Percentiles rank a stretch among this genome's conserved stretches.
Evolutionary conservation across 495 filamentous ascomycete species (phyloP).

Genomic region (Pseudomonodictys pantanalensis): DNA sequence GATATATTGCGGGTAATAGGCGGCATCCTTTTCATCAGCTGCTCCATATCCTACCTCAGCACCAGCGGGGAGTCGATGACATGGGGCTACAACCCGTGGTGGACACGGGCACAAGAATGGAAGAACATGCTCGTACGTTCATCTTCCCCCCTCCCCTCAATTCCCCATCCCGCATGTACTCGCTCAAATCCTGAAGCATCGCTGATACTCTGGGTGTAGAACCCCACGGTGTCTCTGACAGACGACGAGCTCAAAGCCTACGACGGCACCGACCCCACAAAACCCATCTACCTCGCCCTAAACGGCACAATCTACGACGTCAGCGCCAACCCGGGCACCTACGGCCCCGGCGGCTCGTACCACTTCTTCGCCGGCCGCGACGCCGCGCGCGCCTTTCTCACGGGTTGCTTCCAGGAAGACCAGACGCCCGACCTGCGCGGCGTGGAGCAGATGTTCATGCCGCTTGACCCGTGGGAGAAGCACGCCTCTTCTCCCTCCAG

Average conservation of each 20-base stretch:
- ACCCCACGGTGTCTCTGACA: constrained; percentile 61
- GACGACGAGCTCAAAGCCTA: constrained; percentile 67
- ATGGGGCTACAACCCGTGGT: constrained; percentile 71
- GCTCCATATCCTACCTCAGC: constrained; percentile 74
- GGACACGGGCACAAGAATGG: constrained; percentile 49
- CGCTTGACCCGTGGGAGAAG: constrained; percentile 55
- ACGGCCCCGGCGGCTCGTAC: constrained; percentile 89
- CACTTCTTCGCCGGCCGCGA: constrained; percentile 83
- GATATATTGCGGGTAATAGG: constrained; percentile 75
- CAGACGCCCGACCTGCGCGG: constrained; percentile 77
- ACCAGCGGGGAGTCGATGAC: constrained; percentile 60
- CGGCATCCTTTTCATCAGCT: constrained; percentile 65
- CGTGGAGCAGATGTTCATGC: constrained; percentile 85
- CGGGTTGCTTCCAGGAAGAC: constrained; percentile 90
- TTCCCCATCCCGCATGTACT: not conserved
- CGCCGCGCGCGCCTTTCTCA: constrained; percentile 88
- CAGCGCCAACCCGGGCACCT: constrained; percentile 64
- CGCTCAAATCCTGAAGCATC: not conserved
- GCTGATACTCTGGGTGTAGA: constrained; percentile 40
- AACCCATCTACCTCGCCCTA: constrained; percentile 86
- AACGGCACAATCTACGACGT: constrained; percentile 97
- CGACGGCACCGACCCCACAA: constrained; percentile 70
- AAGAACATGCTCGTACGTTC: constrained; percentile 35
- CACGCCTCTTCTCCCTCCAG: no score
- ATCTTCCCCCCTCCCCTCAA: constrained; percentile 3